Base-by-base conservation (phyloP, 2,329 filamentous ascomycete genomes). In the Westerdykella ornata region DNA sequence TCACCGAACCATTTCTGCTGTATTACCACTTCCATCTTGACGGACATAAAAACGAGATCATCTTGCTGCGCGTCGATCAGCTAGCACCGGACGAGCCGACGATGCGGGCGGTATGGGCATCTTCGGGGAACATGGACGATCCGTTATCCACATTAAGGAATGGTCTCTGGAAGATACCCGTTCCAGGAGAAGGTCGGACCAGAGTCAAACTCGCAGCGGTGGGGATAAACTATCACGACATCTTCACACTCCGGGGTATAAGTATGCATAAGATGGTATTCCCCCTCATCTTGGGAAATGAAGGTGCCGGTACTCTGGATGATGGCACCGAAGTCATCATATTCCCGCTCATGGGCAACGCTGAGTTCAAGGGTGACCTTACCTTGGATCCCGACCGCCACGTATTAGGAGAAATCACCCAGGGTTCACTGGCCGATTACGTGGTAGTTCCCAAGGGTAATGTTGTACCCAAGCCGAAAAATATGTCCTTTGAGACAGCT, bases 391-490 rank as follows among this genome's bases (percentile, higher is more conserved):
- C 51, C 3, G 44, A 44, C 26, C 45, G 51, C 13, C 44, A 56
- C 34, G 44, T 54, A 12, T 28, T 47, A 5, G 45, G 45, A 3
- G 45, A 47, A 35, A 36, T 45, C n/a, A 45, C 39, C 1, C 42
- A 56, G 35, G 49, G 53, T 5, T 50, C 51, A 12, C 20, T 56
- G 9, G 48, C 49, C 4, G 53, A 56, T 17, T 56, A 54, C 35
- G 45, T 51, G 4, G 41, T 47, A 40, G 50, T 44, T 12, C 52
- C 53, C 2, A 34, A 31, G 22, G 19, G 39, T 7, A 56, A 56
- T 35, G 35, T 51, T 4, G 31, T 56, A 2, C 33, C 33, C 13
- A 43, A 47, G 19, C 52, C 50, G 4, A 39, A 47, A 16, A 41
- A 39, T 5, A 39, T 54, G 38, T 35, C 33, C 5, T 43, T 48